A percentile compares a stretch with the other conserved stretches of the same genome.
Conservation (phyloP, 1,139 yeast species). For the Ogataea hybrid region DNA sequence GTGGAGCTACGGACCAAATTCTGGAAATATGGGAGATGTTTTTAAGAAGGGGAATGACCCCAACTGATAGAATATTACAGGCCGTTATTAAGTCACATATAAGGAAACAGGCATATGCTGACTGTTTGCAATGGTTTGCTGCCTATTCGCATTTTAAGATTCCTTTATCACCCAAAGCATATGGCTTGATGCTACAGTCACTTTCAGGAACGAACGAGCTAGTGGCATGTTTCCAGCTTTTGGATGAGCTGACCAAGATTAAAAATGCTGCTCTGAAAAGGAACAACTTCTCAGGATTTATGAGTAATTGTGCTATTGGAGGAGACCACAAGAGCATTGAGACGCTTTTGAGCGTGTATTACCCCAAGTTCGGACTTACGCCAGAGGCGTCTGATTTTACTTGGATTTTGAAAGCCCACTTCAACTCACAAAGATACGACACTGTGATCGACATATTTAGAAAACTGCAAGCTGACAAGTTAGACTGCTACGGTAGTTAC, state of each 20-base stretch:
- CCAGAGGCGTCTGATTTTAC: slow-evolving; percentile 29
- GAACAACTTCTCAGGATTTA: slow-evolving; percentile 31
- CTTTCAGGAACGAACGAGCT: slow-evolving; percentile 40
- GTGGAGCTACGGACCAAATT: slow-evolving; percentile 56
- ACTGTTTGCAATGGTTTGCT: slow-evolving; percentile 43
- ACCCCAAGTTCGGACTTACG: slow-evolving; percentile 31
- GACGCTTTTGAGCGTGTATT: slow-evolving; percentile 20
- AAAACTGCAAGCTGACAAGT: slow-evolving; percentile 16
- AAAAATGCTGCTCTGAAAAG: slow-evolving; percentile 18
- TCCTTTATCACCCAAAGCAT: slow-evolving; percentile 38
- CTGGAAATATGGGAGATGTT: slow-evolving; percentile 49
- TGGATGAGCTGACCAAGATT: slow-evolving; percentile 36
- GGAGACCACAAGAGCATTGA: slow-evolving; percentile 35
- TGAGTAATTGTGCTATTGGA: slow-evolving; percentile 31
- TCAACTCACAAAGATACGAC: slow-evolving; percentile 20
- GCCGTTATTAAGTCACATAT: slow-evolving; percentile 50
- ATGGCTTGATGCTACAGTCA: slow-evolving; percentile 41
- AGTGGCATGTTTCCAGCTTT: slow-evolving; percentile 39
- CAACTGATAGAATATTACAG: slow-evolving; percentile 46
- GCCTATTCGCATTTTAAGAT: slow-evolving; percentile 38
- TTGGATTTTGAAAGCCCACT: slow-evolving; percentile 28
- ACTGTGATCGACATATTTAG: slow-evolving; percentile 33
- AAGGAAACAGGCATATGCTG: slow-evolving; percentile 43
- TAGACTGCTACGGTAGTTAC: slow-evolving; percentile 22
- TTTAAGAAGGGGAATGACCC: slow-evolving; percentile 44